Conservation (phyloP, 805 yeast species). For the Gaillardinia entomophila region DNA sequence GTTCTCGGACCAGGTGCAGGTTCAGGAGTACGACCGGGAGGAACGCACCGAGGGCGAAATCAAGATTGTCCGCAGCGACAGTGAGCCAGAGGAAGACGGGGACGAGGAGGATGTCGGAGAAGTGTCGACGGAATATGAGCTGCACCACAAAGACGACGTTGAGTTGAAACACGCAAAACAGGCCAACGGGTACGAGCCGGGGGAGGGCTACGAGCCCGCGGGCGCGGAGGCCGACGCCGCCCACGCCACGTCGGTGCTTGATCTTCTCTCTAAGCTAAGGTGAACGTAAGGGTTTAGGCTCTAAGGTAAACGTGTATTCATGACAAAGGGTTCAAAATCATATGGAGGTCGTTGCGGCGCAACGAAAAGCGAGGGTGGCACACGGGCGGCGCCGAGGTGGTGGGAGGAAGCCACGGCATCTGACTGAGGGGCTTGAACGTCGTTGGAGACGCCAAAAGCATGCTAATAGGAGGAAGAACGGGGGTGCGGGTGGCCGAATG, state of each 20-base stretch:
- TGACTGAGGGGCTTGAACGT: too few species aligned
- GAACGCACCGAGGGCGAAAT: conserved; percentile 18
- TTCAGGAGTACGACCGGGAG: conserved; percentile 36
- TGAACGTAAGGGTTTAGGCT: background rate
- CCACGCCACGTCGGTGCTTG: conserved; percentile 7
- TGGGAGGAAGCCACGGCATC: too few species aligned
- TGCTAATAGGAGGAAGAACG: too few species aligned
- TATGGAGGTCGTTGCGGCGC: background rate
- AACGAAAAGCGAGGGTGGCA: too few species aligned
- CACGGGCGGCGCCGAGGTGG: too few species aligned
- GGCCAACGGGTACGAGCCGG: too few species aligned
- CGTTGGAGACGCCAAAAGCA: too few species aligned
- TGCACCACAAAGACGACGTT: conserved; percentile 25
- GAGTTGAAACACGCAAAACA: conserved; percentile 20
- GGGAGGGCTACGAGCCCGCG: conserved; percentile 7
- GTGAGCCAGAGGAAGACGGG: conserved; percentile 10
- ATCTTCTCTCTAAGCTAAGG: conserved; percentile 10
- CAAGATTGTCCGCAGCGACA: conserved; percentile 17
- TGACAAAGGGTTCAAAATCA: background rate
- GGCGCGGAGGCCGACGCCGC: background rate
- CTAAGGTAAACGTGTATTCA: background rate
- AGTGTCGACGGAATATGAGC: conserved; percentile 10
- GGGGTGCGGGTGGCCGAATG: background rate
- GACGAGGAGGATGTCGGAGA: conserved; percentile 7
- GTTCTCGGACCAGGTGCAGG: conserved; percentile 35